A percentile compares a stretch with the other conserved stretches of the same genome.
These are phyloP conservation scores for Pholiota molesta DNA, from an alignment of 768 basidiomycete genomes.

Conservation along the genomic window DNA sequence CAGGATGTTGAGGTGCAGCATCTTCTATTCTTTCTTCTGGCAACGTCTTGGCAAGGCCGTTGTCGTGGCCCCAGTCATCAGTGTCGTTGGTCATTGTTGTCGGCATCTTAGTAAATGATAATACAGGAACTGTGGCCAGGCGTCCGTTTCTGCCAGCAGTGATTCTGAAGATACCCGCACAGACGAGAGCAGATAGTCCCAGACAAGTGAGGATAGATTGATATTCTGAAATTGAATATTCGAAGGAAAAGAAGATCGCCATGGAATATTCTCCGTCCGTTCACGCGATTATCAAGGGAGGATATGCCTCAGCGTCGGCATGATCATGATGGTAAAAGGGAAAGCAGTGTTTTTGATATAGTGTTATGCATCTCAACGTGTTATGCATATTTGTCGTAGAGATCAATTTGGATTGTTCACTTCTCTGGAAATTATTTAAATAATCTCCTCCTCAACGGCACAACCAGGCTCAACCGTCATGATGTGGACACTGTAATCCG, in stretches of 20 bases:
- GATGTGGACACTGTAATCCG: too few species aligned
- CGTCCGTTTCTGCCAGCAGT: not conserved
- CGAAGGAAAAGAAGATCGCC: not conserved
- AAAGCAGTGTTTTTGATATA: too few species aligned
- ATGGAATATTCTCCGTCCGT: not conserved
- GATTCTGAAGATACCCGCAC: not conserved
- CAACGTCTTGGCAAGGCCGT: not conserved
- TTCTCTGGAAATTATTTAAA: too few species aligned
- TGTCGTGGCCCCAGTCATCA: not conserved
- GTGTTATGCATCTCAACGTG: too few species aligned
- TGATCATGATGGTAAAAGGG: too few species aligned
- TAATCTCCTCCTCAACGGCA: too few species aligned
- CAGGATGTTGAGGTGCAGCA: not conserved
- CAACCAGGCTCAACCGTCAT: too few species aligned
- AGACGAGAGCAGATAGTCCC: not conserved
- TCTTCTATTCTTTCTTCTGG: not conserved
- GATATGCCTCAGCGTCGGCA: too few species aligned
- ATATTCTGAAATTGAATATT: not conserved
- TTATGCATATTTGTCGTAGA: too few species aligned
- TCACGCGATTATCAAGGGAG: not conserved
- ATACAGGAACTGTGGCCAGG: not conserved
- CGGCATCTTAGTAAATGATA: not conserved
- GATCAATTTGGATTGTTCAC: too few species aligned
- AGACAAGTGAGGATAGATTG: not conserved
- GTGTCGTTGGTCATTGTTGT: not conserved